Evolutionary conservation across 1,284 basidiomycete species (phyloP), one percentile per base, ranked within the genome.

Genomic region (Xanthoconium separans): DNA sequence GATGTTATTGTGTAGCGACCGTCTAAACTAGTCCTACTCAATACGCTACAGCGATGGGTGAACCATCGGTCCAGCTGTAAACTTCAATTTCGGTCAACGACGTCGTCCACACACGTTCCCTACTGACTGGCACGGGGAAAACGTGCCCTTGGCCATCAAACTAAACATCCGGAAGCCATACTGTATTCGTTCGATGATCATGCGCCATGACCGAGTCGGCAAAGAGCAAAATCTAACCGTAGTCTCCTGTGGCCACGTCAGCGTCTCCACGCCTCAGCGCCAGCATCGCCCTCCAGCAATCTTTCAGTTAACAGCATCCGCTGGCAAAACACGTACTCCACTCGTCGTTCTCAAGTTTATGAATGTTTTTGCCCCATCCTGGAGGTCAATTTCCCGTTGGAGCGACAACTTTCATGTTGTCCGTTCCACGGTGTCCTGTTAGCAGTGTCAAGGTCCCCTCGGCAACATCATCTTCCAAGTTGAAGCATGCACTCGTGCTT

Each of bases 351-450:
- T 49, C 37, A 15, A 34, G 27, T 37, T 39, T 31, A 66, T 34
- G 13, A 27, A 68, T 79, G 51, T 77, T 72, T 57, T 72, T 83
- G 34, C 73, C 77, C 33, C 60, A 61, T 27, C 59, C 72, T n/a
- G 60, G 63, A 54, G 81, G 80, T 16, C 72, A 64, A 16, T 82
- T 77, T 65, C 69, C 75, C 16, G 83, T 86, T 15, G 83, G 82
- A 15, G 72, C 79, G 18, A 80, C 77, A 5, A 81, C 79, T 4
- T 83, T 85, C 58, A 73, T 70, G 24, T 65, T 76, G 18, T 71
- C 77, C 43, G 70, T 80, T 37, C 70, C 73, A 37, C 56, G 72
- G n/a, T 65, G 67, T 39, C 50, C 63, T 15, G 63, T 82, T 45
- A 78, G 83, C 20, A 66, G 60, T 54, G 70, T 73, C 29, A 79